Evolutionary conservation across 1,284 basidiomycete species (phyloP).

Genomic region (Apiotrichum montevideense): DNA sequence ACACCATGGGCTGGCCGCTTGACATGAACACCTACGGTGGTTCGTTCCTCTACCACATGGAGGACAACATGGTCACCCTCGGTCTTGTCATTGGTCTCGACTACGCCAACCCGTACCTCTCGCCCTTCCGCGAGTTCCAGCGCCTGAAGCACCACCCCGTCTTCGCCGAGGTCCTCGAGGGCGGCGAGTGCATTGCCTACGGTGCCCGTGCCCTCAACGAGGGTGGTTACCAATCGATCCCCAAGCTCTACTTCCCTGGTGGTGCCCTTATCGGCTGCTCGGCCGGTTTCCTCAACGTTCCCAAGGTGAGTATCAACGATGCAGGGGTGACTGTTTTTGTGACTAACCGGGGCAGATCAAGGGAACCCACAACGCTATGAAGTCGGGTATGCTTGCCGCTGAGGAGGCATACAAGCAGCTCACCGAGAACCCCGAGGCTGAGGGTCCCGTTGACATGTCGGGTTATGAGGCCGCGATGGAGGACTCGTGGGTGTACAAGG

Average conservation of each 20-base stretch:
- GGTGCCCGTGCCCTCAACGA: constrained; percentile 89
- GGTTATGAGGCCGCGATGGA: constrained; percentile 68
- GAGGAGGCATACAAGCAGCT: constrained; percentile 75
- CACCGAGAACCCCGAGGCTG: constrained; percentile 20
- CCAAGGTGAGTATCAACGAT: constrained; percentile 52
- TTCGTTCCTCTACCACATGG: constrained; percentile 94
- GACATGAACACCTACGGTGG: constrained; percentile 85
- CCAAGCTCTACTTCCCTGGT: constrained; percentile 87
- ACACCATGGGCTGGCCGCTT: constrained; percentile 93
- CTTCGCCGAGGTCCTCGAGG: constrained; percentile 72
- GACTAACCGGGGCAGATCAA: constrained; percentile 59
- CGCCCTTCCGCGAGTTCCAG: constrained; percentile 87
- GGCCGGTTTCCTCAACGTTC: constrained; percentile 92
- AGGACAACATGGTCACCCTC: constrained; percentile 79
- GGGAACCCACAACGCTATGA: constrained; percentile 99
- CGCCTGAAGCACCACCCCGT: constrained; percentile 97
- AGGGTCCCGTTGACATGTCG: constrained; percentile 60
- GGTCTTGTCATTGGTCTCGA: constrained; percentile 92
- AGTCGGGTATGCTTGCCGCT: constrained; percentile 93
- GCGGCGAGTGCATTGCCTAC: constrained; percentile 76
- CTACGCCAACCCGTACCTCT: constrained; percentile 89
- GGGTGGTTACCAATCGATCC: constrained; percentile 89
- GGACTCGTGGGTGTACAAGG: constrained; percentile 78
- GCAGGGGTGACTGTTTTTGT: too few species aligned
- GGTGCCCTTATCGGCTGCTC: constrained; percentile 93